Evolutionary conservation across 768 basidiomycete species (phyloP).

Genomic region (Suillus hirtellus): DNA sequence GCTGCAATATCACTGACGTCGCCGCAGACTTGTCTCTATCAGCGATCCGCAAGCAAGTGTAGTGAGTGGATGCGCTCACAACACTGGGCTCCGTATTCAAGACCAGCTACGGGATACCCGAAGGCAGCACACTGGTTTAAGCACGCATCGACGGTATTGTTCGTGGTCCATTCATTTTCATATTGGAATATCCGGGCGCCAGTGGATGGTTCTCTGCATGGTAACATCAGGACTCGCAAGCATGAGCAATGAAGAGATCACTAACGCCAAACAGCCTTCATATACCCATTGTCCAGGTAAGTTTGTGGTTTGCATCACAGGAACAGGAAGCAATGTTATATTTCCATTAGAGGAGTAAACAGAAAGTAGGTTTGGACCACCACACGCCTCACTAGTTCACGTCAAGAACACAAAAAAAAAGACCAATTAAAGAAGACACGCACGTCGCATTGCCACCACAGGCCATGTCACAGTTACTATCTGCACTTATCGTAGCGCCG

Average conservation of each 20-base stretch:
- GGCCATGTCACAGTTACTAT: constrained; percentile 65
- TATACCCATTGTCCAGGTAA: constrained; percentile 68
- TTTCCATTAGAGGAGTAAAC: constrained; percentile 58
- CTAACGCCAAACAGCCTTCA: constrained; percentile 66
- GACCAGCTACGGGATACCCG: constrained; percentile 70
- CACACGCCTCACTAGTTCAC: constrained; percentile 59
- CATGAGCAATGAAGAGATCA: neutral
- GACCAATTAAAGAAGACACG: constrained; percentile 21
- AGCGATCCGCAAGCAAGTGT: neutral
- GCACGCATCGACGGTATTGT: constrained; percentile 67
- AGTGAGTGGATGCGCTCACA: constrained; percentile 45
- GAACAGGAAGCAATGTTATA: constrained; percentile 59
- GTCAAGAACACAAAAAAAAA: constrained; percentile 12
- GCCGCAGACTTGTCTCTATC: constrained; percentile 54
- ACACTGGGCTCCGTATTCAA: constrained; percentile 73
- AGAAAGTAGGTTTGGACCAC: constrained; percentile 71
- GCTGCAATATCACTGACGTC: constrained; percentile 54
- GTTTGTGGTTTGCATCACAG: constrained; percentile 50
- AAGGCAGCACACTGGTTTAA: constrained; percentile 67
- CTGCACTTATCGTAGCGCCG: constrained; percentile 53
- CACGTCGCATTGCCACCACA: constrained; percentile 72
- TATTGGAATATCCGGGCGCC: constrained; percentile 56
- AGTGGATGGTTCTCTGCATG: constrained; percentile 46
- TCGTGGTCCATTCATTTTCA: constrained; percentile 55
- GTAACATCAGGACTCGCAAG: neutral